Base-by-base conservation (phyloP, 805 yeast species). In the Sporopachydermia quercuum region DNA sequence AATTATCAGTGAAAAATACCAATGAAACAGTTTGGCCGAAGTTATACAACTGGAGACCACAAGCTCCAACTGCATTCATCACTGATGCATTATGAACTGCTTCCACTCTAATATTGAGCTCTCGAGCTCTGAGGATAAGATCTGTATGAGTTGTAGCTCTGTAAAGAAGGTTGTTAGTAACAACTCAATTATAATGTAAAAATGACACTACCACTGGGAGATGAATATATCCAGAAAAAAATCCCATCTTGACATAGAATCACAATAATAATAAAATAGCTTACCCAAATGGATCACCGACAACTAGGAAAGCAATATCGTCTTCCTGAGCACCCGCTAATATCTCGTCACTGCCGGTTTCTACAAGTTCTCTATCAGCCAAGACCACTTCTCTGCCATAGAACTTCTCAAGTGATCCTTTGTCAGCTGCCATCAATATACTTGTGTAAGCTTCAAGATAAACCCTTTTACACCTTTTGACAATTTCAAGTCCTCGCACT, bases 31-130 rank as follows among this genome's bases (percentile, higher is more conserved):
- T 86, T 62, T 91, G 97, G 5, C 98, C 98, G 60, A 87, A 89
- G 50, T 80, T 86, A 60, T 89, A 89, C 43, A 89, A 66, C 59
- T 89, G 98, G 47, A 91, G 69, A 16, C 98, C 98, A 63, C 96
- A 86, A 1, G 96, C 94, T 15, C 98, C 98, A 17, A 89, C 94
- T 0, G 97, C 98, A 55, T 89, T 89, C 96, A 91, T 86, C 8
- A 89, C 91, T 14, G 95, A 82, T 1, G 98, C 98, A 58, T 89
- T 89, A 62, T 89, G 98, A 44, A 89, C 74, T 34, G 81, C 71
- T 54, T 83, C 93, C 36, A 82, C 83, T 39, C 70, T 63, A 53
- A 91, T 84, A 2, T 74, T 74, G 44, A 77, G 66, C 58, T 82
- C 95, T 49, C 94, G 73, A 36, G 98, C 97, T 53, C 98, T 69